Base-by-base conservation (phyloP, 164 flowering plant genomes). In the Dillenia turbinata region DNA sequence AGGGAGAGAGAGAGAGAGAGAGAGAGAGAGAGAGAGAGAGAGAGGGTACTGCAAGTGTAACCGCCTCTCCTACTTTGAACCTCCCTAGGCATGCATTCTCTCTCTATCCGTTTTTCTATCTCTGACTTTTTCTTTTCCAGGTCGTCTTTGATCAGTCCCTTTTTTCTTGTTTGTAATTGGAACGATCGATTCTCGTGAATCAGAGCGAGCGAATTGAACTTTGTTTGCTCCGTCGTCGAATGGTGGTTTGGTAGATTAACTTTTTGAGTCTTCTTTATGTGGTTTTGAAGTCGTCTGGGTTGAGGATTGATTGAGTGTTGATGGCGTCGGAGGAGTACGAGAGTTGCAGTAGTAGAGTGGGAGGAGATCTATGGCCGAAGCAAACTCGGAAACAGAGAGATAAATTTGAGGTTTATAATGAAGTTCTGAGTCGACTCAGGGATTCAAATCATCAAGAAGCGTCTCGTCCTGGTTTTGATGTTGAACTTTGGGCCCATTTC, bases 301-400 rank as follows among this genome's bases (percentile, higher is more conserved):
- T 54, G 40, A 33, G 40, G 13, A 17, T 40, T 50, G 68, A 90
- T 63, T 54, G 40, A 33, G 40, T 16, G 22, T 40, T 50, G 68
- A 90, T 86, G 89, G 85, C 82, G 80, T 81, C 82, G 68, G 90
- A 85, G 8, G 97, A 85, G 60, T 69, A 59, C 10, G 95, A 87
- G 86, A 92, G 96, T 66, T 85, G 96, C 62, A 84, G 94, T 19
- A 92, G 97, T 63, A 76, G 90, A 69, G 80, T 80, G 40, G 40
- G 40, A 9, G 69, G 69, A 68, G 86, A 77, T 54, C 71, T 81
- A 55, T 71, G 86, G 52, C 81, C 77, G 16, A 66, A 73, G 33
- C 76, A 72, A 60, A 70, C 79, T 24, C 57, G 87, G 48, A 86
- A 75, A 44, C 80, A 79, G 15, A 56, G 82, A n/a, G 75, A 72